Evolutionary conservation across 345 rosid species (phyloP).

Genomic region (Lagerstroemia speciosa): DNA sequence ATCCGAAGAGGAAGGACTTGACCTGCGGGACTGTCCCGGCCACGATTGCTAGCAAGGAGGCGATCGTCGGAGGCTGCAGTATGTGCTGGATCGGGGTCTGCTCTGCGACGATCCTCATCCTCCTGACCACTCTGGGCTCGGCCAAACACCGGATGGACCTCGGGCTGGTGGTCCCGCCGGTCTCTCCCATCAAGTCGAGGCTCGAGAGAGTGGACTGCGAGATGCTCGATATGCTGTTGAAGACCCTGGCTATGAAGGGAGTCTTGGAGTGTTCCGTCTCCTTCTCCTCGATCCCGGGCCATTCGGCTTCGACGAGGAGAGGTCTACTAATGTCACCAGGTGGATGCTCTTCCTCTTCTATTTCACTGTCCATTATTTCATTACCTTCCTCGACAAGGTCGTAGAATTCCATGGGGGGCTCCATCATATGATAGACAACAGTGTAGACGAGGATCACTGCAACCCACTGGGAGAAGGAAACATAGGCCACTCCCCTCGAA

Average conservation of each 20-base stretch:
- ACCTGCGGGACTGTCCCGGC: conserved; percentile 69
- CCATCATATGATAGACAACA: conserved; percentile 97
- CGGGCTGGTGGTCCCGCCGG: conserved; percentile 40
- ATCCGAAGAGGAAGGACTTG: conserved; percentile 53
- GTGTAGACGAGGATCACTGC: conserved; percentile 96
- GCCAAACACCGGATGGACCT: conserved; percentile 63
- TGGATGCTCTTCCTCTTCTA: neutral
- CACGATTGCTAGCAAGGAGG: conserved; percentile 71
- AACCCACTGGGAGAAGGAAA: conserved; percentile 80
- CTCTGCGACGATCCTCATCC: conserved; percentile 69
- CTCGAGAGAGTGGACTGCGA: conserved; percentile 48
- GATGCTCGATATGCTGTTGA: conserved; percentile 38
- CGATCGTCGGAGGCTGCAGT: too few species aligned
- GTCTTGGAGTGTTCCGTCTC: conserved; percentile 77
- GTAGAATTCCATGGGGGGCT: conserved; percentile 72
- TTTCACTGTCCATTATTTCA: conserved; percentile 37
- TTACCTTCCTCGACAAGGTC: conserved; percentile 66
- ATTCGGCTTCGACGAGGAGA: conserved; percentile 75
- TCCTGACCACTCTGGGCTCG: conserved; percentile 81
- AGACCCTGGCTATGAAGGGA: conserved; percentile 65
- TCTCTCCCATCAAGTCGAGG: conserved; percentile 35
- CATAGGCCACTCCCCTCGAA: conserved; percentile 77
- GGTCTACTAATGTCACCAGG: conserved; percentile 46
- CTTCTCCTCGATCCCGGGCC: conserved; percentile 91
- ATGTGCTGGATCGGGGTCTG: conserved; percentile 80